Evolutionary conservation across 768 basidiomycete species (phyloP), one percentile per base, ranked within the genome.

Genomic region (Leccinum truebloodii): DNA sequence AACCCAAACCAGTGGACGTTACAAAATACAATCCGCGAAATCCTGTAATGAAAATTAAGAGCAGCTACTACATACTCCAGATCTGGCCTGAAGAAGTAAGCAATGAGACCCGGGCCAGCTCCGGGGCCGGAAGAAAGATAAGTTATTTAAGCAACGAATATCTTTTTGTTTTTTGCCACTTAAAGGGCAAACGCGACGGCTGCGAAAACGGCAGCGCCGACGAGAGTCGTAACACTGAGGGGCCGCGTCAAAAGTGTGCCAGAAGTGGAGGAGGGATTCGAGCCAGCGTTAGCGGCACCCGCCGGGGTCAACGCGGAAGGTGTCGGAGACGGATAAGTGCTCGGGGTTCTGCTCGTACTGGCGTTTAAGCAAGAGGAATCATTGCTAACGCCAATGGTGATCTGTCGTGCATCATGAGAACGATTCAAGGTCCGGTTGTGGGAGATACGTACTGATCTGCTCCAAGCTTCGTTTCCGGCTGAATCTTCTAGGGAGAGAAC

Each of bases 391-490:
- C 69, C 67, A 20, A 83, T 67, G 37, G 71, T 71, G 63, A 79
- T 65, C 81, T 81, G 41, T 57, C 24, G 26, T 50, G 7, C 37
- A 6, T 7, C 20, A 54, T 55, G 28, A 30, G 9, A 52, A 53
- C 34, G 10, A 14, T 28, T 28, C 5, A 46, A 1, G 30, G 10
- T 18, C 1, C 10, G 13, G 20, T 34, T 50, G 26, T 16, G 37
- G 14, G 52, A 48, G 50, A 61, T 18, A 79, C 85, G 69, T 61
- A 90, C 90, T 12, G 64, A 66, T 37, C 76, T 78, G 64, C 83
- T 85, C 90, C 90, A 93, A 3, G 82, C 89, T 65, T 91, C 88
- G 3, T 86, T 69, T 30, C 77, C 83, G 35, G 66, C 57, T 2
- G 73, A 66, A 68, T 90, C 88, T 61, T 81, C 71, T 18, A 90